Evolutionary conservation across 441 rosid species (phyloP), one percentile per base, ranked within the genome.

Genomic region (Viola pubescens): DNA sequence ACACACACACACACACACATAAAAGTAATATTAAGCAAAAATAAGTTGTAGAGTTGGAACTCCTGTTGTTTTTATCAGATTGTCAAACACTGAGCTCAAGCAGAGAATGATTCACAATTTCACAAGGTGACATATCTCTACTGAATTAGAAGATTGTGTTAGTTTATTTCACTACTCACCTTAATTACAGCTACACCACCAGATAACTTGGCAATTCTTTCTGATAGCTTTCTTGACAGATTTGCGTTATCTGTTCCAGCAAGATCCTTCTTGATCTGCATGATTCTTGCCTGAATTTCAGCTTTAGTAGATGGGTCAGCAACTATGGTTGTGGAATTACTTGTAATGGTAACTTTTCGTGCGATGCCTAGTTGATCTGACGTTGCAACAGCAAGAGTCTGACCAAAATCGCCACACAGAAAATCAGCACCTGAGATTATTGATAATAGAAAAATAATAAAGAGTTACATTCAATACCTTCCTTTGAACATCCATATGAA

Each of bases 341-440:
- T 77, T 54, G 91, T 80, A 66, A 85, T 48, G 9, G 70, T 81
- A 52, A 91, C 82, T 79, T 74, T 89, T 58, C 76, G 73, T 59
- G 87, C 88, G 75, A 85, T 68, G 41, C 95, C 97, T 48, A 84
- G 90, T 78, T 89, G 94, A 77, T 91, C 94, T 12, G 96, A 84
- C 64, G 95, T 88, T 71, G 77, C 78, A 19, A 70, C 80, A 40
- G 49, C 60, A 12, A 88, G 79, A 13, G 62, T 39, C 67, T 79
- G 63, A 63, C 89, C 94, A 70, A 91, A 60, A 53, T 91, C 96
- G 63, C 89, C 91, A 11, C 78, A 73, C 43, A 87, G 77, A 73
- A 82, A 88, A 77, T 88, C 94, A 62, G 91, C 88, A 68, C 94
- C 95, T 88, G 77, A 61, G 59, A 44, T 56, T 6, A 42, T 56